These are phyloP conservation scores for Sergeia podlipaevii DNA, from an alignment of 208 protist genomes.

Conservation along the genomic window DNA sequence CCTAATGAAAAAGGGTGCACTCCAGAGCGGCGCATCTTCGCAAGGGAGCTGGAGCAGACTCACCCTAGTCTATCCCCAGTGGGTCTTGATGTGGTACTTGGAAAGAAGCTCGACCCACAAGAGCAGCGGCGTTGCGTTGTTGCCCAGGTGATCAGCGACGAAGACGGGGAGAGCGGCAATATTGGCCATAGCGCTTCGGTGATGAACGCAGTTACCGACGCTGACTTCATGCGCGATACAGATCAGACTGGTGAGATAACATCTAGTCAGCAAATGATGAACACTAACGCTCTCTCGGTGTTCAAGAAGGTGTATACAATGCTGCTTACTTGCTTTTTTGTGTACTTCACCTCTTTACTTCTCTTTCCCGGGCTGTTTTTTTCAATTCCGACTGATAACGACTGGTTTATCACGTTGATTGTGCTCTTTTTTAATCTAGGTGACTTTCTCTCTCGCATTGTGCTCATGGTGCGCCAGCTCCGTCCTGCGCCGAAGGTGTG, in stretches of 20 bases:
- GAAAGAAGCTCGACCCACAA: too few relatives aligned
- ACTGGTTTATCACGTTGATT: conserved; percentile 31
- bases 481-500: conserved; percentile 10
- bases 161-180: neutral
- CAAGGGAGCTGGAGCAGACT: too few relatives aligned
- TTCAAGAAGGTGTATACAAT: conserved; percentile 28
- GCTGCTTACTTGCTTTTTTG: conserved; percentile 18
- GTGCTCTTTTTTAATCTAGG: conserved; percentile 32
- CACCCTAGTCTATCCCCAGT: too few relatives aligned
- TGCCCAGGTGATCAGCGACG: too few relatives aligned
- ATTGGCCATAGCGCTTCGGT: neutral
- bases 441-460: conserved; percentile 25
- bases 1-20: too few relatives aligned
- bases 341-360: conserved; percentile 21
- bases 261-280: conserved; percentile 23
- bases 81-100: too few relatives aligned
- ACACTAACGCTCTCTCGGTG: conserved; percentile 11
- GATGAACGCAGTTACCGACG: neutral
- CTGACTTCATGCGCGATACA: conserved; percentile 2
- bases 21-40: too few relatives aligned
- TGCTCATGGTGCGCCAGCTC: conserved; percentile 12
- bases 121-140: too few relatives aligned
- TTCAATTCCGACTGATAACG: neutral
- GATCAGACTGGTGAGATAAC: conserved; percentile 25
- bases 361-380: conserved; percentile 37